A percentile compares a stretch with the other conserved stretches of the same genome.
These are phyloP conservation scores for Prillingera fragicola DNA, from an alignment of 1,284 basidiomycete species.

Conservation along the genomic window DNA sequence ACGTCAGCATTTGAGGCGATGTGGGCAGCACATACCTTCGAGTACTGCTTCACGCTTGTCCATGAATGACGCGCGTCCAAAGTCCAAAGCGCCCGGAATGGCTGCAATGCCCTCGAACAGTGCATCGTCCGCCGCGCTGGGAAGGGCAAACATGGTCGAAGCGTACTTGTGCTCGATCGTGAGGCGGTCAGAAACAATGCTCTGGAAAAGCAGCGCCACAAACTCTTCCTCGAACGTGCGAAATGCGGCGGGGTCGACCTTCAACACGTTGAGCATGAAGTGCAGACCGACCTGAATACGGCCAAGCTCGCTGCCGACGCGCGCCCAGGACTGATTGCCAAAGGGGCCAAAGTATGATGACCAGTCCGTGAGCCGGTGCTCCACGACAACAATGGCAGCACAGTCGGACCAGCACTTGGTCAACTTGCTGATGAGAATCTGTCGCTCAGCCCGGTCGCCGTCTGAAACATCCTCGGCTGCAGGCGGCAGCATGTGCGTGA, in stretches of 20 bases:
- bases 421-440: slow-evolving; percentile 53
- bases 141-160: slow-evolving; percentile 40
- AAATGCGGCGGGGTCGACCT: slow-evolving; percentile 62
- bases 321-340: slow-evolving; percentile 59
- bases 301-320: slow-evolving; percentile 53
- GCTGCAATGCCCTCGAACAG: slow-evolving; percentile 23
- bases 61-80: slow-evolving; percentile 22
- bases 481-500: slow-evolving; percentile 54
- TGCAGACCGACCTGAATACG: slow-evolving; percentile 62
- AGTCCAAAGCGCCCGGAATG: background rate
- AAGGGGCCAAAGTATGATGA: slow-evolving; percentile 55
- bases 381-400: slow-evolving; percentile 59
- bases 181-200: slow-evolving; percentile 53
- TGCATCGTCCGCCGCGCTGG: slow-evolving; percentile 25
- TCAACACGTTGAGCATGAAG: slow-evolving; percentile 62
- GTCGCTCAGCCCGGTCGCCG: slow-evolving; percentile 35
- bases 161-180: slow-evolving; percentile 61
- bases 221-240: slow-evolving; percentile 53
- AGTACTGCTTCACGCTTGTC: slow-evolving; percentile 21
- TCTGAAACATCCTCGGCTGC: slow-evolving; percentile 28
- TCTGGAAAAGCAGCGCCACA: slow-evolving; percentile 57
- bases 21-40: slow-evolving; percentile 20
- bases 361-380: slow-evolving; percentile 62
- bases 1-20: background rate
- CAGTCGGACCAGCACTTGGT: slow-evolving; percentile 75